Base-by-base conservation (phyloP, 2,329 filamentous ascomycete genomes). In the Stachybotrys elegans region DNA sequence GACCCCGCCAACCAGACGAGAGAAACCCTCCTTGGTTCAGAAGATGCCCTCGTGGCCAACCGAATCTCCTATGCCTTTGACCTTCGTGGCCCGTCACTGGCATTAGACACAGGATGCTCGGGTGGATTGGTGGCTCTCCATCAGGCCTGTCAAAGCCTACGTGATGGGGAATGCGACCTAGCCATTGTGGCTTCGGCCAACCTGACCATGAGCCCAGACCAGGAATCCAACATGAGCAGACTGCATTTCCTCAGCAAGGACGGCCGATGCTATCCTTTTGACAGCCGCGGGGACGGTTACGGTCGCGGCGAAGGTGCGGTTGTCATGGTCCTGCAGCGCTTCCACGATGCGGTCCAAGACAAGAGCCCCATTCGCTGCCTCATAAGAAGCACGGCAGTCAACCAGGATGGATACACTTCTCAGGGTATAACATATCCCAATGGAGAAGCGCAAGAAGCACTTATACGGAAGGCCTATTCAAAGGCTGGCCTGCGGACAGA, bases 381-480 rank as follows among this genome's bases (percentile, higher is more conserved):
- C 13, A 56, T 69, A 32, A 52, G 55, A 3, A 59, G 48, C 4
- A 60, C 58, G 0, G 57, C 48, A 1, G 42, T 56, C 22, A 64
- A 63, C 43, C 49, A 53, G 21, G 69, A 74, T 44, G 71, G 71
- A 8, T 57, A 47, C 12, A 52, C 48, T 2, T 54, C n/a, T n/a
- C n/a, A n/a, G n/a, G 77, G 76, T 3, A 73, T 84, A 40, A 79
- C 79, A 0, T 71, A 76, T 57, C 81, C 81, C 0, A 79, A 63
- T 40, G 66, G 62, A 0, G 59, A 63, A 2, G 72, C 75, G 1
- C 78, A 81, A 57, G 60, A 57, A 25, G 51, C 51, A 2, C 54
- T 70, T 4, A 72, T 71, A 17, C 52, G 62, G 25, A 54, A 58
- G 1, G 61, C 63, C 0, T 73, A 73, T 47, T 27, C 46, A 0